These are phyloP conservation scores for Lycium ferocissimum DNA, from an alignment of 257 asterid genomes.

Conservation along the genomic window DNA sequence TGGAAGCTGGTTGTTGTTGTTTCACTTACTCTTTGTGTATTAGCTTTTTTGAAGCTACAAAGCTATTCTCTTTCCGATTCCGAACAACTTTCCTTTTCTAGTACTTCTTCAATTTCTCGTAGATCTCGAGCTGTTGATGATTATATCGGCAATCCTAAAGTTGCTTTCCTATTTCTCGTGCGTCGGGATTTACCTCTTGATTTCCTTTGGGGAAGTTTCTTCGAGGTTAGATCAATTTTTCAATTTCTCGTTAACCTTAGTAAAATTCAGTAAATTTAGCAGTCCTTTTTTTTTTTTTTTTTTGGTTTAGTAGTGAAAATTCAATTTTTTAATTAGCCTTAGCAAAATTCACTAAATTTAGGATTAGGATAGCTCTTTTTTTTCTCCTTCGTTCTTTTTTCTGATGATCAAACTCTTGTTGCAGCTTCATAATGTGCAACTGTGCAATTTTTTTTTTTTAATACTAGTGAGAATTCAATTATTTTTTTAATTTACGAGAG, in stretches of 20 bases:
- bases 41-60: conserved; percentile 73
- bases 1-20: conserved; percentile 70
- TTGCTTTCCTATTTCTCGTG: conserved; percentile 79
- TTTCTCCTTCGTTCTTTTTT: neutral
- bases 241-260: neutral
- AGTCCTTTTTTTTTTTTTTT: too few species aligned
- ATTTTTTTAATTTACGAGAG: too few species aligned
- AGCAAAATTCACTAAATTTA: neutral
- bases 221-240: conserved; percentile 63
- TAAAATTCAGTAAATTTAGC: too few species aligned
- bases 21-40: conserved; percentile 57
- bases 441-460: neutral
- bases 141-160: conserved; percentile 67
- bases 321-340: too few species aligned
- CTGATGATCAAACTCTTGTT: neutral
- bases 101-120: conserved; percentile 43
- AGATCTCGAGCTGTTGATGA: conserved; percentile 48
- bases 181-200: conserved; percentile 84
- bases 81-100: conserved; percentile 30
- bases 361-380: neutral
- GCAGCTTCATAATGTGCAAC: neutral
- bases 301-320: too few species aligned
- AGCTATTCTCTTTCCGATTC: conserved; percentile 51
- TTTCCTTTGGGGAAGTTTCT: conserved; percentile 89
- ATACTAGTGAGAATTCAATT: too few species aligned